A percentile compares a stretch with the other conserved stretches of the same genome.
Evolutionary conservation across 768 basidiomycete species (phyloP).

Genomic region (Leccinum rimulosum): DNA sequence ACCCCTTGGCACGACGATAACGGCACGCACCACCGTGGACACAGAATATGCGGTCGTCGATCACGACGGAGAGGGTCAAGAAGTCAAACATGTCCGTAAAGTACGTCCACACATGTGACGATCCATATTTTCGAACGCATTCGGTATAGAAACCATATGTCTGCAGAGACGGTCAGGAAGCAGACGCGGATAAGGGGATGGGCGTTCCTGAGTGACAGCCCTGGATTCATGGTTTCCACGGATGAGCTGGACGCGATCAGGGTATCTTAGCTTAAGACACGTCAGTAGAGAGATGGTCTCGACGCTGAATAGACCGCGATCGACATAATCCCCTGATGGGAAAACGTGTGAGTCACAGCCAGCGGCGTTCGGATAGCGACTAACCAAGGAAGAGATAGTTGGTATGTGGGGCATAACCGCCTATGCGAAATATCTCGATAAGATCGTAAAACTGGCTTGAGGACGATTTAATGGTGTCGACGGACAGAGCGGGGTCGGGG

Average conservation of each 20-base stretch:
- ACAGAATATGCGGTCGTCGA: constrained; percentile 98
- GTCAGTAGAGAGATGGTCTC: constrained; percentile 97
- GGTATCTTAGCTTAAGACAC: constrained; percentile 95
- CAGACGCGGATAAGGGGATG: constrained; percentile 1
- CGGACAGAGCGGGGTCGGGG: constrained; percentile 2
- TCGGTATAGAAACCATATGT: constrained; percentile 99
- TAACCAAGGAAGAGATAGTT: constrained; percentile 97
- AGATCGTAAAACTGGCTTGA: constrained; percentile 98
- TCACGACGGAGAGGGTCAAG: constrained; percentile 93
- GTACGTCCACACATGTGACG: constrained; percentile 96
- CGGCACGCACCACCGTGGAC: constrained; percentile 84
- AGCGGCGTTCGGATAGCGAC: constrained; percentile 24
- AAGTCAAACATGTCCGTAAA: constrained; percentile 99
- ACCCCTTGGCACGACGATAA: background rate
- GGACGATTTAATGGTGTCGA: constrained; percentile 35
- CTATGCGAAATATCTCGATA: constrained; percentile 98
- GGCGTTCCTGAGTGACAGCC: constrained; percentile 92
- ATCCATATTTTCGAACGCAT: constrained; percentile 96
- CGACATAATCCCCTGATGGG: constrained; percentile 89
- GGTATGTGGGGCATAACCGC: constrained; percentile 92
- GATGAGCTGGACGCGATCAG: constrained; percentile 94
- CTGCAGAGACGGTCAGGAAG: constrained; percentile 42
- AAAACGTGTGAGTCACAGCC: constrained; percentile 9
- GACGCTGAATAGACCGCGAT: constrained; percentile 95
- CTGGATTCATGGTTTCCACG: constrained; percentile 97